Base-by-base conservation (phyloP, 169 alveolate genomes). In the Neospora caninum region DNA sequence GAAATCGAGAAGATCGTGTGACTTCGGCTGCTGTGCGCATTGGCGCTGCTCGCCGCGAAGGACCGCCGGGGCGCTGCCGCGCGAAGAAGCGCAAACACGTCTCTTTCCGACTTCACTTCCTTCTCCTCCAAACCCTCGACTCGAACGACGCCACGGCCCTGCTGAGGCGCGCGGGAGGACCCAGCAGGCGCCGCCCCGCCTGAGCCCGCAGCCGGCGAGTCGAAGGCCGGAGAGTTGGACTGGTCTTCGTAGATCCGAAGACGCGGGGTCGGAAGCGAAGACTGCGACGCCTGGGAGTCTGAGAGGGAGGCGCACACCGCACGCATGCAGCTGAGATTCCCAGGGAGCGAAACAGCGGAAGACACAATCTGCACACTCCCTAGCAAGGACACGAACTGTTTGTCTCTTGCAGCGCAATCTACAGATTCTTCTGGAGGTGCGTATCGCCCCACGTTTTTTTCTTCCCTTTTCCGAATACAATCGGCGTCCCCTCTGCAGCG, bases 61-160 rank as follows among this genome's bases (percentile, higher is more conserved):
- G 87, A 36, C 36, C 93, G 86, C n/a, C 93, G 67, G 18, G 93
- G 93, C 45, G 93, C 93, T 10, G 93, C 93, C 41, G 53, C 88
- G 34, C 80, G 69, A 29, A 89, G 93, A 86, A 89, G 73, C 29
- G 86, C 41, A 31, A 89, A 69, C 18, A 89, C 93, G 18, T 89
- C 93, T 39, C 69, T 31, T 25, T 38, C 89, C 0, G 89, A 41
- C 13, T 89, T 39, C 36, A 89, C 93, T 70, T 78, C 82, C 39
- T 89, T 89, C 87, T 89, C 93, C 49, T 78, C 82, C 31, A 89
- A 88, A 10, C 93, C 93, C n/a, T 89, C 93, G 29, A 89, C 93
- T 6, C 88, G 38, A 2, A 89, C 88, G 1, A 70, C 93, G 7
- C 93, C 93, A 25, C 53, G 93, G 31, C 42, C 73, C 36, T 70